Evolutionary conservation across 2,329 filamentous ascomycete genomes (phyloP), one percentile per base, ranked within the genome.

Genomic region (Coniochaeta ligniaria): DNA sequence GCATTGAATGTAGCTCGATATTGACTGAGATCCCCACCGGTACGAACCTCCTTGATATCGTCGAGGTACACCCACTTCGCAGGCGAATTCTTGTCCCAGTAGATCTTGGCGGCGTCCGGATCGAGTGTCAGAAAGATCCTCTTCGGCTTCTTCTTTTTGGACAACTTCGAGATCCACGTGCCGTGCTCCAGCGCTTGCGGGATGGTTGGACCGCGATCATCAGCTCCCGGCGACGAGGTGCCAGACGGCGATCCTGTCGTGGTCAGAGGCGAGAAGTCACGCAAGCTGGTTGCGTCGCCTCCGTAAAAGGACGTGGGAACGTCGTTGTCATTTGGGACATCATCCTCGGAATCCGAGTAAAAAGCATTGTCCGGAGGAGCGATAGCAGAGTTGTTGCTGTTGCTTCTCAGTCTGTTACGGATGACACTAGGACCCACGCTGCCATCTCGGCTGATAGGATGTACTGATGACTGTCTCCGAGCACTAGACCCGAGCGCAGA

Each of bases 11-110:
- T 93, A 68, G 94, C 87, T 47, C 91, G 89, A 71, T 96, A 96
- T 71, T 96, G 94, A 61, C 90, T 86, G 20, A 94, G 91, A 71
- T 98, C 91, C 14, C 84, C 83, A 20, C 91, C 92, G 36, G 88
- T 86, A 63, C 93, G 87, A 56, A 98, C 92, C 70, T 96, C 92
- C 69, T 91, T 89, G 68, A 99, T 94, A 72, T 98, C 92, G 69
- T 99, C 95, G 64, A 99, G 91, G 73, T 96, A 96, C 65, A 99
- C 89, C 59, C 86, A 87, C 72, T 97, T 98, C 26, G 86, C 84
- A 1, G 90, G 87, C 38, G 91, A 87, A 9, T 83, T 85, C 55
- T 86, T 83, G 73, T 96, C 90, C 94, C 94, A 98, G 28, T 83
- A 89, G 26, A 99, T 90, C 73, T 92, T 95, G 63, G 90, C 93